phyloP scores from a whole-genome alignment of 2,329 filamentous ascomycete species.

The Epichloe uncinata region DNA sequence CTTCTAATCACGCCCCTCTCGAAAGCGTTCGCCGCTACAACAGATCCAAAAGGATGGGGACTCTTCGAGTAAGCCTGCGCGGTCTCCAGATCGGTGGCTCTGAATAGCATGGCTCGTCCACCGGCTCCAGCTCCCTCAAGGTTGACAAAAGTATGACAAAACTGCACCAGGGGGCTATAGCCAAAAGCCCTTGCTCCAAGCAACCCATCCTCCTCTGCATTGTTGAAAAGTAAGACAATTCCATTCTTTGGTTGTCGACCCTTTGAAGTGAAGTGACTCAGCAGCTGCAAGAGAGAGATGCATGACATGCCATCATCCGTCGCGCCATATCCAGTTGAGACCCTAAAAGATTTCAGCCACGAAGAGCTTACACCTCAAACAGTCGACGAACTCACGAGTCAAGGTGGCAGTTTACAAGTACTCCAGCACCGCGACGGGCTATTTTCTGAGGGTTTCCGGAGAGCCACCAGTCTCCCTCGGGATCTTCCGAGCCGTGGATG shows the following conservation, averaged over 20 bases:
- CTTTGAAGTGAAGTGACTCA: conserved; percentile 69
- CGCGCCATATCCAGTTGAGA: conserved; percentile 82
- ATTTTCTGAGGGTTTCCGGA: conserved; percentile 24
- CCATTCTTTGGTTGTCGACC: conserved; percentile 64
- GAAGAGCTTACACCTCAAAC: neutral
- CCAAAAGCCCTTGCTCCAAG: conserved; percentile 79
- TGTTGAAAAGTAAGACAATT: conserved; percentile 79
- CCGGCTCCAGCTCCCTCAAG: conserved; percentile 91
- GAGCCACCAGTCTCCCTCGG: conserved; percentile 62
- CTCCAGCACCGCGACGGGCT: conserved; percentile 53
- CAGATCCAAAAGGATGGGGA: conserved; percentile 68
- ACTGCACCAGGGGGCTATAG: conserved; percentile 70
- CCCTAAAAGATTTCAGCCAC: conserved; percentile 33
- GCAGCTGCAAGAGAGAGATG: conserved; percentile 70
- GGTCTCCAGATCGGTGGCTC: conserved; percentile 76
- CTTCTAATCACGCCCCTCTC: conserved; percentile 65
- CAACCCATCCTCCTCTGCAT: conserved; percentile 87
- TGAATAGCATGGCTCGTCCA: conserved; percentile 74
- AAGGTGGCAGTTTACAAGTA: conserved; percentile 90
- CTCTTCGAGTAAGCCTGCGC: conserved; percentile 62
- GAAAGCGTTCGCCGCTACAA: conserved; percentile 76
- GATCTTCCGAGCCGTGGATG: conserved; percentile 68
- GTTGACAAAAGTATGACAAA: conserved; percentile 82
- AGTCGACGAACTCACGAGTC: conserved; percentile 41
- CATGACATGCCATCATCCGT: conserved; percentile 91